phyloP scores from a whole-genome alignment of 2,329 filamentous ascomycete genomes.

The Fusarium sterilihyphosum region DNA sequence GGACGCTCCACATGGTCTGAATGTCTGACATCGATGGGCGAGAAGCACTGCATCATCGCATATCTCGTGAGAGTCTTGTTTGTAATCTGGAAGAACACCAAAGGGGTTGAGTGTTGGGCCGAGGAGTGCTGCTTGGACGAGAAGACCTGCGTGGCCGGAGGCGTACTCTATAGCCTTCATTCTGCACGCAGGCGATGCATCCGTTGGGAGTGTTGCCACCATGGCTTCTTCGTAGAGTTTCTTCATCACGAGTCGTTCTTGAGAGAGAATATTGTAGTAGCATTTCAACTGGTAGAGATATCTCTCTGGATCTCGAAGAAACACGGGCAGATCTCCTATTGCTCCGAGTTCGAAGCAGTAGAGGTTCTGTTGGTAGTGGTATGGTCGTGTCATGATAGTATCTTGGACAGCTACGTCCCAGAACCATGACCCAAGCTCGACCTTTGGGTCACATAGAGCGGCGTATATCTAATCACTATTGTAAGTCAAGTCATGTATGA shows the following conservation, averaged over 20 bases:
- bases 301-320: slow-evolving; percentile 12
- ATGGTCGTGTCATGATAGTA: slow-evolving; percentile 1
- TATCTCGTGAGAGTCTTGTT: not conserved
- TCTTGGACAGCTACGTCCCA: slow-evolving; percentile 15
- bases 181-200: not conserved
- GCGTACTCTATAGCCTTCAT: slow-evolving; percentile 2
- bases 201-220: not conserved
- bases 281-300: slow-evolving; percentile 24
- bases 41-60: slow-evolving; percentile 9
- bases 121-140: slow-evolving; percentile 4
- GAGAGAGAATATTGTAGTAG: slow-evolving; percentile 5
- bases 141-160: not conserved
- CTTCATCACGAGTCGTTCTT: not conserved
- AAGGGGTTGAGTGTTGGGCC: slow-evolving; percentile 6
- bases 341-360: slow-evolving; percentile 13
- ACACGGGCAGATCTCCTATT: slow-evolving; percentile 10
- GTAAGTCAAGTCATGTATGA: not conserved
- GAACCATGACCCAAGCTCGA: slow-evolving; percentile 22
- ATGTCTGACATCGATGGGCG: not conserved
- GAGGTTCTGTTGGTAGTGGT: slow-evolving; percentile 1
- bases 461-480: not conserved
- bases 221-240: not conserved
- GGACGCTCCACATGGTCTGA: slow-evolving; percentile 17
- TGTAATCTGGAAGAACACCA: not conserved
- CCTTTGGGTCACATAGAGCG: not conserved